These are phyloP conservation scores for Diaporthe longicolla DNA, from an alignment of 2,329 filamentous ascomycete genomes.

Conservation along the genomic window DNA sequence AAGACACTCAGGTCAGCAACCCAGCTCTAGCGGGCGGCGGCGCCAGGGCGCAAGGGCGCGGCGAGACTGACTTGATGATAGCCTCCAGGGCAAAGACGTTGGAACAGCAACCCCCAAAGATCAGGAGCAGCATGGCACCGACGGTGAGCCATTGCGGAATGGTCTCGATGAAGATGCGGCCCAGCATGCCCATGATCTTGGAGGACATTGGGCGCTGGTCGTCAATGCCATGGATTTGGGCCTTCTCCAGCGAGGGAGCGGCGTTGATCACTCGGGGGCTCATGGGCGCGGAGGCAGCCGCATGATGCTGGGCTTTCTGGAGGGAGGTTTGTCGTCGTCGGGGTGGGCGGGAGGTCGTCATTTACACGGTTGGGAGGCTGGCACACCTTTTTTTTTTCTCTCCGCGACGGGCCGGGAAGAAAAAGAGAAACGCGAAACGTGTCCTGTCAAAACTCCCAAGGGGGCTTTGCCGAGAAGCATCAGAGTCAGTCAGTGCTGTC, in stretches of 20 bases:
- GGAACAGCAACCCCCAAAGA: slow-evolving; percentile 81
- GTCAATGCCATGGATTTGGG: slow-evolving; percentile 68
- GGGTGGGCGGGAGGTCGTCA: slow-evolving; percentile 58
- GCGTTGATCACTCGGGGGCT: slow-evolving; percentile 68
- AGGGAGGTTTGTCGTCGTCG: slow-evolving; percentile 60
- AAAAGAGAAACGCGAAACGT: slow-evolving; percentile 35
- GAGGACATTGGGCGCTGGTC: slow-evolving; percentile 65
- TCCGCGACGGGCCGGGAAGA: slow-evolving; percentile 33
- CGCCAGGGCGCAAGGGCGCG: not conserved
- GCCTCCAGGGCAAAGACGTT: slow-evolving; percentile 97
- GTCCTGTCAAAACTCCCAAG: slow-evolving; percentile 34
- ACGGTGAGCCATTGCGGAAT: slow-evolving; percentile 75
- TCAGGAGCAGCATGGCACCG: slow-evolving; percentile 81
- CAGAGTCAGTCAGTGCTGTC: slow-evolving; percentile 36
- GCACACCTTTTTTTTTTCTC: not conserved
- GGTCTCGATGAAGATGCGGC: slow-evolving; percentile 69
- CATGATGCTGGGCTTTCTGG: slow-evolving; percentile 59
- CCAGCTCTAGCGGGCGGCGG: slow-evolving; percentile 28
- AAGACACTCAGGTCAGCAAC: slow-evolving; percentile 44
- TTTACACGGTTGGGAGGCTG: slow-evolving; percentile 50
- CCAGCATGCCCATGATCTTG: slow-evolving; percentile 64
- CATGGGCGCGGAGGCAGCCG: slow-evolving; percentile 55
- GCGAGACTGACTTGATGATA: slow-evolving; percentile 85
- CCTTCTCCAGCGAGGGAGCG: slow-evolving; percentile 67
- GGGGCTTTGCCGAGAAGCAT: slow-evolving; percentile 20